Evolutionary conservation across 192 early-diverging fungal genomes (phyloP), one percentile per base, ranked within the genome.

Genomic region (Chytriomyces sp.): DNA sequence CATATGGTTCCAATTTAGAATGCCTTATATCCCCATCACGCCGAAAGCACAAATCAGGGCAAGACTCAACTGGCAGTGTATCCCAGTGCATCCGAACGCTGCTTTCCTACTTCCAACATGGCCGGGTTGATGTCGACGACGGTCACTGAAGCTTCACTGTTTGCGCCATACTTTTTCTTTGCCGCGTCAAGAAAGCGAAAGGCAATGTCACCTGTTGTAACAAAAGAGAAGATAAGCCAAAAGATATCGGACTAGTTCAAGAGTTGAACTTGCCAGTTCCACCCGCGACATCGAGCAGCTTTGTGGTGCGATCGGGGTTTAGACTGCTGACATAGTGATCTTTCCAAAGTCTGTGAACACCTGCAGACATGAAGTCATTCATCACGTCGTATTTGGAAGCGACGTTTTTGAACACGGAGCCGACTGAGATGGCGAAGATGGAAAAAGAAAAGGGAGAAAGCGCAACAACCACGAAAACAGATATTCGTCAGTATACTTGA

Each of bases 301-400:
- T 91, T 45, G 95, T 96, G 8, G 89, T 90, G 6, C 91, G 91
- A 3, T 88, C 82, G 0, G 97, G 95, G 1, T 93, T 90, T 84
- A 99, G 86, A 23, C 82, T 86, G 26, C 89, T 87, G 69, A 99
- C 93, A 81, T 94, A 94, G 78, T 95, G 90, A 77, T 97, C 95
- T 78, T 99, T 99, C 97, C 97, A 99, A 45, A 97, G 79, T 66
- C 96, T 89, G 81, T 99, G 96, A 23, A 99, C 83, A 44, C 97
- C 97, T 44, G 88, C 84, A 79, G 91, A 93, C 96, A 98, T 98
- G 20, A 93, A 91, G 71, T 98, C 96, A 86, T 98, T 98, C 97
- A 99, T 98, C 10, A 96, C 69, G 81, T 99, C 97, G 85, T 99
- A 99, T 62, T 92, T 96, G n/a, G 85, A 81, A 3, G 97, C 97